A percentile compares a stretch with the other conserved stretches of the same genome.
Evolutionary conservation across 2,329 filamentous ascomycete genomes (phyloP).

Genomic region (Ophiostoma perfectum): DNA sequence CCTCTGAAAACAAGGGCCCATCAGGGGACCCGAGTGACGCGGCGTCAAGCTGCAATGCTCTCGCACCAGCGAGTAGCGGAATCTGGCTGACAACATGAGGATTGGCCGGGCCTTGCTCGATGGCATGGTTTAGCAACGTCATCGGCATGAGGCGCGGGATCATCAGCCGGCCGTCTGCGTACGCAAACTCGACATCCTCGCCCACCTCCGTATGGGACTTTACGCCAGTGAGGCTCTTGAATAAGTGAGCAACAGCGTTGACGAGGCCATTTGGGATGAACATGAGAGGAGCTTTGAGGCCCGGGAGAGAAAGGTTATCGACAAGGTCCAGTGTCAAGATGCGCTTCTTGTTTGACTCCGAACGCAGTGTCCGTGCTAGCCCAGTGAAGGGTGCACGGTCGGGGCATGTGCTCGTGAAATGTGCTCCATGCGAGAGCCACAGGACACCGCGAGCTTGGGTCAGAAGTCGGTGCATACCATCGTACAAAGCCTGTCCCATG

Average conservation of each 20-base stretch:
- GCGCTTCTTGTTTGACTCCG: conserved; percentile 41
- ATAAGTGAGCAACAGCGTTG: conserved; percentile 8
- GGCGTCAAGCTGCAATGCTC: conserved; percentile 26
- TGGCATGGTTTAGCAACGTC: conserved; percentile 39
- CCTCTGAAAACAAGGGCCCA: conserved; percentile 27
- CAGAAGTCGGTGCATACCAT: conserved; percentile 39
- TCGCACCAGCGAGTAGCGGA: not conserved
- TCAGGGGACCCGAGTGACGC: conserved; percentile 17
- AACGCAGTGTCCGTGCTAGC: conserved; percentile 44
- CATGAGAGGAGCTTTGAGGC: not conserved
- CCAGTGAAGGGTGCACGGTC: conserved; percentile 40
- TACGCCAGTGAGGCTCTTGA: not conserved
- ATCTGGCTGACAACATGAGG: not conserved
- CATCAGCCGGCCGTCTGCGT: conserved; percentile 17
- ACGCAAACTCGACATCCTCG: conserved; percentile 36
- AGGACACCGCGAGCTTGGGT: conserved; percentile 37
- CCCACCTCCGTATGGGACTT: conserved; percentile 20
- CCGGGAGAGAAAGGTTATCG: not conserved
- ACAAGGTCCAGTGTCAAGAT: conserved; percentile 42
- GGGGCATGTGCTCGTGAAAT: conserved; percentile 35
- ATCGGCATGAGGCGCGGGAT: conserved; percentile 44
- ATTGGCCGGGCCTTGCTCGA: conserved; percentile 34
- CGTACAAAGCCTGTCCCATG: conserved; percentile 39
- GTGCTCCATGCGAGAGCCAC: conserved; percentile 45
- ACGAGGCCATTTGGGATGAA: not conserved